These are phyloP conservation scores for Daedaleopsis sinensis DNA, from an alignment of 768 basidiomycete genomes.

Conservation along the genomic window DNA sequence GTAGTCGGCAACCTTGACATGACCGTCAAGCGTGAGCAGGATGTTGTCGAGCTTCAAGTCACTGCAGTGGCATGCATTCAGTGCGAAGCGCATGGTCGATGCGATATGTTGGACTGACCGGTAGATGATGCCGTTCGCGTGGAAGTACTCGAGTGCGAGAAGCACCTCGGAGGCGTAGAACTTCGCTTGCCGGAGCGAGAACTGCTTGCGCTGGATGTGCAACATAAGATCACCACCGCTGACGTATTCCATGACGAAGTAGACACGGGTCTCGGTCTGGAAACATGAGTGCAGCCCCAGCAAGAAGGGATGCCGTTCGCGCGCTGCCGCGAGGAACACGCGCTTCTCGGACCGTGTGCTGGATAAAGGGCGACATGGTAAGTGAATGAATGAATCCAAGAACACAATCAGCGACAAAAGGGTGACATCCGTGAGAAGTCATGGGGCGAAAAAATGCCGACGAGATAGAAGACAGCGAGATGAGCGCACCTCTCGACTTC, in stretches of 20 bases:
- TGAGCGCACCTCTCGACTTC: slow-evolving; percentile 91
- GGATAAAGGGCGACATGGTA: neutral
- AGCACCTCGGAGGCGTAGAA: slow-evolving; percentile 98
- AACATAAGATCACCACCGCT: slow-evolving; percentile 99
- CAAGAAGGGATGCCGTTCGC: slow-evolving; percentile 96
- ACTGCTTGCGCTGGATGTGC: slow-evolving; percentile 98
- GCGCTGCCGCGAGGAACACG: slow-evolving; percentile 95
- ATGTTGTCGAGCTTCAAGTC: slow-evolving; percentile 99
- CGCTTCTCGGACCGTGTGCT: slow-evolving; percentile 99
- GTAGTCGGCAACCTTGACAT: slow-evolving; percentile 99
- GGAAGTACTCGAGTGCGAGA: slow-evolving; percentile 96
- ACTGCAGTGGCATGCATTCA: slow-evolving; percentile 41
- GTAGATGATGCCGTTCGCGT: slow-evolving; percentile 98
- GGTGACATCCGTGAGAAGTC: neutral
- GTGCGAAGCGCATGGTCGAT: neutral
- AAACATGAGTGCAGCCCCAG: slow-evolving; percentile 98
- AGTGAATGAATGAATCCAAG: neutral
- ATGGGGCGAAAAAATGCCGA: neutral
- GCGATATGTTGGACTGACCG: slow-evolving; percentile 52
- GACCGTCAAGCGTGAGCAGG: slow-evolving; percentile 92
- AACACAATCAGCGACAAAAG: neutral
- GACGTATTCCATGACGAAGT: slow-evolving; percentile 99
- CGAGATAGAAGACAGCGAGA: neutral
- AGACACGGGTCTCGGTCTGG: slow-evolving; percentile 98
- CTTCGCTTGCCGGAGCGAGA: slow-evolving; percentile 97